phyloP scores from a whole-genome alignment of 2,329 filamentous ascomycete genomes.

The Dendrostoma leiphaemia region DNA sequence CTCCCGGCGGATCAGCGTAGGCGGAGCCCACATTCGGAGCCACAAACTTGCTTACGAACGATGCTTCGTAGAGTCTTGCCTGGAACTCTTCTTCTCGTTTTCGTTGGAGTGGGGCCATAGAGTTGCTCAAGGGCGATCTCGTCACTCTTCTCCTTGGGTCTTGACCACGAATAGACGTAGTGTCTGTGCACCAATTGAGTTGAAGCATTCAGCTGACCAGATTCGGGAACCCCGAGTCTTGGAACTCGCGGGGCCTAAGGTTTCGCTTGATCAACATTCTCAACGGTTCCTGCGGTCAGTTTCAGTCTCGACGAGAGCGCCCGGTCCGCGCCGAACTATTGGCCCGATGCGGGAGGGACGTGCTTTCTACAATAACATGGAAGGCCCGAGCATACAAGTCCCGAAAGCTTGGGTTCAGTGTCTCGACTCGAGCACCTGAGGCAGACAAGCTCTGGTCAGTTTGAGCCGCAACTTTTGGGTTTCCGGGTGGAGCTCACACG shows the following conservation, averaged over 20 bases:
- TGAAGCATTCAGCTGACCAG: constrained; percentile 5
- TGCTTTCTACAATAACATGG: neutral
- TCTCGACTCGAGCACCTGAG: neutral
- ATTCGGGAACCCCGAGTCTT: neutral
- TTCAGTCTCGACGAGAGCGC: neutral
- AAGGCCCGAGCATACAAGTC: neutral
- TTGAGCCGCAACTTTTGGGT: constrained; percentile 4
- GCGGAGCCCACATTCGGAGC: neutral
- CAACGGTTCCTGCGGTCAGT: neutral
- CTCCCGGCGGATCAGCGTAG: neutral
- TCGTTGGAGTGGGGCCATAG: too few species aligned
- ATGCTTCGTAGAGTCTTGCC: too few species aligned
- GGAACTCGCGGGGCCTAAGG: neutral
- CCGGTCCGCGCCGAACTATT: neutral
- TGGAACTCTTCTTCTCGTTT: too few species aligned
- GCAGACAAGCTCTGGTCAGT: neutral
- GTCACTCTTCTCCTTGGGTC: neutral
- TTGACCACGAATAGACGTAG: neutral
- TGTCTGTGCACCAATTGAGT: constrained; percentile 8
- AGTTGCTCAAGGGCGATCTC: neutral
- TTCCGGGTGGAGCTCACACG: neutral
- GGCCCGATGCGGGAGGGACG: neutral
- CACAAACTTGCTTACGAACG: too few species aligned
- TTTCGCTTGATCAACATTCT: neutral
- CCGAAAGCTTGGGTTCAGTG: neutral